Base-by-base conservation (phyloP, 2,329 filamentous ascomycete species). In the Daldinia sp. region DNA sequence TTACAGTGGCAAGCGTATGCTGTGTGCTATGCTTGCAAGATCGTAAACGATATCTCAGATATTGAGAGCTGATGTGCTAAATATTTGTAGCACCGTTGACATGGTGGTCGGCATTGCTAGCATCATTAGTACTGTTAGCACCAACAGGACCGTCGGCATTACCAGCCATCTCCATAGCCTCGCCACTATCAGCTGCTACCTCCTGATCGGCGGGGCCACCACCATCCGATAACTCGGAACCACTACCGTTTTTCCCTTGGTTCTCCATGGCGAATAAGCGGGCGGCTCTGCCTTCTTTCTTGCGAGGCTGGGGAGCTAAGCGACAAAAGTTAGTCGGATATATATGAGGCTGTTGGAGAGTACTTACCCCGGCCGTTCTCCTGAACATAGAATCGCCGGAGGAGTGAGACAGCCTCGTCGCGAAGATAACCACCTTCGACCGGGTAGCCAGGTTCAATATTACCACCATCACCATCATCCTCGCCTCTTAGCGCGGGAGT, bases 341-440 rank as follows among this genome's bases (percentile, higher is more conserved):
- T 19, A 25, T 13, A 35, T n/a, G 48, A 43, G 9, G 47, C n/a
- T 39, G 34, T 25, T n/a, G 27, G 52, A 2, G 41, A 41, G 32
- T 25, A 73, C 81, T 71, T 80, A 92, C 91, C 92, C 83, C 95
- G 91, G 67, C 92, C 93, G 77, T 99, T 99, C 78, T 99, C 94
- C 78, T 99, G 95, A 29, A 99, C 92, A 76, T 99, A 99, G 78
- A 99, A 99, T 61, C 94, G 89, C 67, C 96, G 86, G 68, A 99
- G 82, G 69, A 99, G 79, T 77, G 94, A 94, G 63, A 99, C 96
- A 3, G 95, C 94, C 74, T 98, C 94, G 73, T 97, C 92, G 47
- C 93, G 87, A 72, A 93, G 92, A 81, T 96, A 90, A 1, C 94
- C 94, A 35, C 94, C 93, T 74, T 93, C 90, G 58, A 93, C 93